Base-by-base conservation (phyloP, 352 stramenopile species). In the Globisporangium paddicum region DNA sequence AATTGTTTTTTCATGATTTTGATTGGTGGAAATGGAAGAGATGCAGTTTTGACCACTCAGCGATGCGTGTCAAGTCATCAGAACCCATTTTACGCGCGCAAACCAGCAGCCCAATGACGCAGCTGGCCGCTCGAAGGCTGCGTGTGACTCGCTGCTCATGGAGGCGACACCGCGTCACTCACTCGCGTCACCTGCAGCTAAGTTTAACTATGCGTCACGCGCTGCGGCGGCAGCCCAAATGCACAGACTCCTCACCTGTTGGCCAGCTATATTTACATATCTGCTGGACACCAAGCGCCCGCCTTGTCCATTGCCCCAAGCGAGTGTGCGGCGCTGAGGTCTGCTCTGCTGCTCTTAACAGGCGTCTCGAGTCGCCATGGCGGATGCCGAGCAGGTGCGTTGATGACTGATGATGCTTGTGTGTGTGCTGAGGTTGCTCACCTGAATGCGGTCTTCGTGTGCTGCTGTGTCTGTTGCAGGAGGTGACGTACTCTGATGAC, bases 401-500 rank as follows among this genome's bases (percentile, higher is more conserved):
- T n/a, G n/a, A n/a, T n/a, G n/a, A n/a, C n/a, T n/a, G n/a, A n/a
- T n/a, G n/a, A n/a, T n/a, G n/a, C n/a, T n/a, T n/a, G n/a, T n/a
- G n/a, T n/a, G n/a, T n/a, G n/a, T n/a, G n/a, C n/a, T n/a, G n/a
- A n/a, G n/a, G n/a, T n/a, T n/a, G n/a, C n/a, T n/a, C n/a, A n/a
- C n/a, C n/a, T 49, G 40, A 5, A 25, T 25, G 37, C 9, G 45
- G n/a, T n/a, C n/a, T n/a, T n/a, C n/a, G n/a, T n/a, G n/a, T n/a
- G n/a, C n/a, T n/a, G 14, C 3, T 64, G 0, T 44, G 44, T 14
- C 8, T 32, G 46, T 5, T 41, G 6, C 47, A 85, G 54, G 69
- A 67, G 16, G 54, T 30, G 16, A 57, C 49, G 52, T 85, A 87
- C 49, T 84, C 71, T 10, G 77, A 81, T 55, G 77, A 83, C 14